Evolutionary conservation across 257 asterid species (phyloP).

Genomic region (Gynochthodes officinalis): DNA sequence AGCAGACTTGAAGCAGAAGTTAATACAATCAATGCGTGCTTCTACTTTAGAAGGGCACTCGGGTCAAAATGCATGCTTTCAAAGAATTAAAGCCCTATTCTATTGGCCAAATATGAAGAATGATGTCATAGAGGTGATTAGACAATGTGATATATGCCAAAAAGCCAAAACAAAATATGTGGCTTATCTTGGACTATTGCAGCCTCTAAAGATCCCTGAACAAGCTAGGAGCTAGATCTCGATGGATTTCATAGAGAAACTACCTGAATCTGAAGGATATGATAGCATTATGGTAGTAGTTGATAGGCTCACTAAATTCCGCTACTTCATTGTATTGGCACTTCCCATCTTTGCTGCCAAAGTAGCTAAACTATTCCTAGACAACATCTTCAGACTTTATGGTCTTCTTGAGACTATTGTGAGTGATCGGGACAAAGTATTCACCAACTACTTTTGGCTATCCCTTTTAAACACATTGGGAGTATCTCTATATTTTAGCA

Average conservation of each 20-base stretch:
- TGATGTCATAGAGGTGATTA: background rate
- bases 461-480: background rate
- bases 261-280: no score
- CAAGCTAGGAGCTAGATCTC: background rate
- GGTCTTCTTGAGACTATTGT: background rate
- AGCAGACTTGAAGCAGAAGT: no score
- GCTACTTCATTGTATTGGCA: background rate
- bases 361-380: background rate
- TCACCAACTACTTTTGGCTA: background rate
- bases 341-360: background rate
- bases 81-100: no score
- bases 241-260: background rate
- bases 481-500: background rate
- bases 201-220: background rate
- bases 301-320: background rate
- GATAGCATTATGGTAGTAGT: background rate
- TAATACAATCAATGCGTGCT: no score
- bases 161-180: background rate
- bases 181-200: background rate
- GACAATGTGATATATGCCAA: background rate
- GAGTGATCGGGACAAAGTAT: background rate
- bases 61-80: no score
- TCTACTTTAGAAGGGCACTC: no score
- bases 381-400: background rate
- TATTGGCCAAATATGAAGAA: no score